phyloP scores from a whole-genome alignment of 2,329 filamentous ascomycete genomes.

The Pseudogymnoascus sp. region DNA sequence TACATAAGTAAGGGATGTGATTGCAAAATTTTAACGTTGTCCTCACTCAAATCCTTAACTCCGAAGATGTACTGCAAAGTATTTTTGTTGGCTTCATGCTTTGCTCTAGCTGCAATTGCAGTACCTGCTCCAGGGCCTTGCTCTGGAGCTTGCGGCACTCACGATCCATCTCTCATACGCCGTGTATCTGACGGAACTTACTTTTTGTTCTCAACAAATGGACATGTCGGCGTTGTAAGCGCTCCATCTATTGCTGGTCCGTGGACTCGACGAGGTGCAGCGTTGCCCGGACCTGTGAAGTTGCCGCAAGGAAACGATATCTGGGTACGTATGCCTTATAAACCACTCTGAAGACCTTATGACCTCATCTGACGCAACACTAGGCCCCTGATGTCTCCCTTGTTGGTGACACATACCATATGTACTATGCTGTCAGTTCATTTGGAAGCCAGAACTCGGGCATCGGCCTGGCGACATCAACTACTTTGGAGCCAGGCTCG shows the following conservation, averaged over 20 bases:
- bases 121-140: constrained; percentile 27
- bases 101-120: no score
- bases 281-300: constrained; percentile 29
- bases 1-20: no score
- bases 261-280: constrained; percentile 34
- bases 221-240: constrained; percentile 32
- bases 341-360: neutral
- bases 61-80: no score
- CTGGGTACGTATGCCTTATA: constrained; percentile 28
- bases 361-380: neutral
- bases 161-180: constrained; percentile 35
- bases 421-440: constrained; percentile 49
- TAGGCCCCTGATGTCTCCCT: constrained; percentile 57
- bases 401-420: constrained; percentile 50
- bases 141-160: constrained; percentile 32
- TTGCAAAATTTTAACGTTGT: no score
- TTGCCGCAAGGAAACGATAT: constrained; percentile 30
- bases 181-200: constrained; percentile 34
- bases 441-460: constrained; percentile 46
- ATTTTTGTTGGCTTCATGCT: no score
- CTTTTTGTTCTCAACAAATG: constrained; percentile 35
- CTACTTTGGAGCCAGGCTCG: constrained; percentile 28
- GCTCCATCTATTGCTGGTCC: constrained; percentile 32
- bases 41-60: no score
- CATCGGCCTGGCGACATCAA: constrained; percentile 38